Conservation (phyloP, 2,329 filamentous ascomycete genomes). For the Botrytis byssoidea region DNA sequence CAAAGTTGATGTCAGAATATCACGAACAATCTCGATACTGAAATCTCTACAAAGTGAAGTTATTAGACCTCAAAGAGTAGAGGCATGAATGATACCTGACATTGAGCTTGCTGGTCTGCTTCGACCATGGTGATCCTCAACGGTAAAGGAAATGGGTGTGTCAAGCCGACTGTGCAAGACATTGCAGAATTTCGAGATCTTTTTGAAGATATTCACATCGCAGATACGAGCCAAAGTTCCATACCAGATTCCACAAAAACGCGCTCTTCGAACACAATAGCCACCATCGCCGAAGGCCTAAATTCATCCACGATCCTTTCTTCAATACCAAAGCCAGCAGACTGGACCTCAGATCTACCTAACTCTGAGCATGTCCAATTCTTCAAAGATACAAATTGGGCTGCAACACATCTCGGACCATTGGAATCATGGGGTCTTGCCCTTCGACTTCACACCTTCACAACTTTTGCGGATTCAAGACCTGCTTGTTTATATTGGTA, state of each 20-base stretch:
- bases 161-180: not conserved
- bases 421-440: conserved; percentile 27
- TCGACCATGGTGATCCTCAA: not conserved
- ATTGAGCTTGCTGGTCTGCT: not conserved
- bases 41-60: not conserved
- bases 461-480: conserved; percentile 31
- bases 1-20: not conserved
- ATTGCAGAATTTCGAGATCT: not conserved
- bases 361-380: conserved; percentile 29
- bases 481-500: conserved; percentile 33
- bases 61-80: not conserved
- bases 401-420: conserved; percentile 28
- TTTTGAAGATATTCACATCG: not conserved
- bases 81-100: not conserved
- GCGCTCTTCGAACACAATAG: not conserved
- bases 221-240: not conserved
- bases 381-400: conserved; percentile 32
- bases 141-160: not conserved
- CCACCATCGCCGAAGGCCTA: too few relatives aligned
- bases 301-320: not conserved
- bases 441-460: conserved; percentile 30
- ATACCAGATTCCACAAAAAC: not conserved
- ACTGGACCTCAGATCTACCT: conserved; percentile 31
- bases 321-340: conserved; percentile 1
- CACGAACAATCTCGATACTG: not conserved